A percentile compares a stretch with the other conserved stretches of the same genome.
Conservation (phyloP, 495 filamentous ascomycete genomes). For the Penicillium verhagenii region DNA sequence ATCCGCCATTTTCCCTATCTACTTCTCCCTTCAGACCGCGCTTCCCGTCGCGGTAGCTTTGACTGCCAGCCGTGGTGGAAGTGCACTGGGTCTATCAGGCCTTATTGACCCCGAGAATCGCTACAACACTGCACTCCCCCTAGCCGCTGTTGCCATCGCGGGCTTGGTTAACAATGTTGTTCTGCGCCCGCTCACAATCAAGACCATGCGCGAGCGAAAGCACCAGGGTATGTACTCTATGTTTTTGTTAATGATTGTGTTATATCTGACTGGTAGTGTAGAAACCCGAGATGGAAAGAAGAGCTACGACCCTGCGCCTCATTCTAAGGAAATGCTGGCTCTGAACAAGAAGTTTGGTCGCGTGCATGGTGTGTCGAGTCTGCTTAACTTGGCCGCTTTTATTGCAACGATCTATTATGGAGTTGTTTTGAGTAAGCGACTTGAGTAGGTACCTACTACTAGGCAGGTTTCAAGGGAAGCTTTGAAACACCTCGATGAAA, state of each 20-base stretch:
- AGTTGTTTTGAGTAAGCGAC: slow-evolving; percentile 58
- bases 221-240: slow-evolving; percentile 57
- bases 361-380: slow-evolving; percentile 73
- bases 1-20: slow-evolving; percentile 75
- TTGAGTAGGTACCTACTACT: slow-evolving; percentile 33
- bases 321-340: slow-evolving; percentile 75
- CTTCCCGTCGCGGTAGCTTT: slow-evolving; percentile 72
- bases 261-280: slow-evolving; percentile 18
- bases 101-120: slow-evolving; percentile 55
- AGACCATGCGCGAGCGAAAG: slow-evolving; percentile 71
- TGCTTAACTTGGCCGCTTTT: slow-evolving; percentile 70
- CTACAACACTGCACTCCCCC: slow-evolving; percentile 59
- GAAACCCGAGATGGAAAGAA: slow-evolving; percentile 82
- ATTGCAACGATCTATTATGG: slow-evolving; percentile 72
- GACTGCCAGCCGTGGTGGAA: slow-evolving; percentile 65
- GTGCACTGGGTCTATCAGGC: slow-evolving; percentile 49
- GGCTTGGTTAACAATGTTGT: slow-evolving; percentile 64
- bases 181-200: slow-evolving; percentile 69
- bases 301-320: slow-evolving; percentile 68
- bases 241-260: neutral
- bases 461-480: neutral
- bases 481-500: neutral
- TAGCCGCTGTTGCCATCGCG: slow-evolving; percentile 61
- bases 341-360: slow-evolving; percentile 78
- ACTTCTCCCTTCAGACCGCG: slow-evolving; percentile 78